These are phyloP conservation scores for Eremothecium cymbalariae DNA, from an alignment of 1,139 yeast species.

Conservation along the genomic window DNA sequence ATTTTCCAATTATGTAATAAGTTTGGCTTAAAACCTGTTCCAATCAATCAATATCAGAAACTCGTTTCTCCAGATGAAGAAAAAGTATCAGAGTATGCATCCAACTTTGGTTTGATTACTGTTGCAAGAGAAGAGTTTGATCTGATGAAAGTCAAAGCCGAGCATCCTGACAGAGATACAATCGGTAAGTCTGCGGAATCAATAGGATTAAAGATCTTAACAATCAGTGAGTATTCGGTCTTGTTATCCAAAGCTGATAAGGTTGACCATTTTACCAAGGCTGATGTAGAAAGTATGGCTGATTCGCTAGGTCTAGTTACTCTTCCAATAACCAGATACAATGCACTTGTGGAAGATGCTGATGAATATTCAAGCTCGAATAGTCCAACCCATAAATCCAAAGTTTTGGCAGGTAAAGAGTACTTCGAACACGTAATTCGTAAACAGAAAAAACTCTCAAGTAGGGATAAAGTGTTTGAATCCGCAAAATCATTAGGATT, in stretches of 20 bases:
- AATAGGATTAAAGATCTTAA: conserved; percentile 23
- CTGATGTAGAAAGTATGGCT: conserved; percentile 27
- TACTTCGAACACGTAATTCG: conserved; percentile 31
- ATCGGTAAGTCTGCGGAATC: conserved; percentile 24
- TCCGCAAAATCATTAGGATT: conserved; percentile 33
- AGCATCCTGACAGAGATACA: conserved; percentile 26
- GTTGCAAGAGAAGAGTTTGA: conserved; percentile 18
- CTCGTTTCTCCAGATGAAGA: conserved; percentile 19
- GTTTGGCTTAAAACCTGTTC: conserved; percentile 22
- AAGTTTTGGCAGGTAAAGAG: conserved; percentile 30
- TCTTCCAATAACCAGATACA: conserved; percentile 21
- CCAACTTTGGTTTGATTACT: conserved; percentile 16
- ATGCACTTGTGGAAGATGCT: conserved; percentile 12
- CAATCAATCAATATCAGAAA: conserved; percentile 23
- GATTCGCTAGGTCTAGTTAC: conserved; percentile 24
- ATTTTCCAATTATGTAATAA: conserved; percentile 16
- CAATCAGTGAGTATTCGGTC: conserved; percentile 24
- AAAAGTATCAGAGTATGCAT: conserved; percentile 13
- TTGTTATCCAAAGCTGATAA: conserved; percentile 14
- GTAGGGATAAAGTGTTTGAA: conserved; percentile 28
- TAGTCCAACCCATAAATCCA: conserved; percentile 21
- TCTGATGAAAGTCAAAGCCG: conserved; percentile 19
- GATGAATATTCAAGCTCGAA: conserved; percentile 13
- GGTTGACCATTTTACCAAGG: conserved; percentile 18
- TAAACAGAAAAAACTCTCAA: conserved; percentile 21